phyloP scores from a whole-genome alignment of 2,329 filamentous ascomycete species.

The Graphilbum sp. region DNA sequence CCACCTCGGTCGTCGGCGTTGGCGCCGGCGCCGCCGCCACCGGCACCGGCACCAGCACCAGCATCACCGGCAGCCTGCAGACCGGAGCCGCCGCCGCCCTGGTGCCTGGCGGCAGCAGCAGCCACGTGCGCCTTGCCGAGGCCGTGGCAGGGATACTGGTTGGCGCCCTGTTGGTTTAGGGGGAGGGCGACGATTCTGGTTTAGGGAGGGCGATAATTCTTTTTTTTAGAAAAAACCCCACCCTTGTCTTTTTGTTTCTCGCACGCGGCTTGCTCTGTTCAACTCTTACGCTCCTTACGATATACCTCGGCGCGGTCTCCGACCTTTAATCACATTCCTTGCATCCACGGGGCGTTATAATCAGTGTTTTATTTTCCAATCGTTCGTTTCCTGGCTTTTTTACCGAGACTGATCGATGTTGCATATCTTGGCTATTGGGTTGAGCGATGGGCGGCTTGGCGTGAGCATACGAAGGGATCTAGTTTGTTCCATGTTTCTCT shows the following conservation, averaged over 20 bases:
- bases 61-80: constrained; percentile 18
- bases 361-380: background rate
- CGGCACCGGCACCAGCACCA: constrained; percentile 15
- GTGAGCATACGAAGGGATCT: too few relatives aligned
- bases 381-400: background rate
- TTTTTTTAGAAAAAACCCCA: background rate
- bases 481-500: too few relatives aligned
- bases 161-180: constrained; percentile 9
- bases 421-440: too few relatives aligned
- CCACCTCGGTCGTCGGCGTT: constrained; percentile 31
- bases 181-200: too few relatives aligned
- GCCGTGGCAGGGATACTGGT: constrained; percentile 9
- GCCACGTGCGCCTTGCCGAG: constrained; percentile 4
- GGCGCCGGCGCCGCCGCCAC: constrained; percentile 16
- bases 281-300: background rate
- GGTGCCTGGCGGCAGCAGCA: background rate
- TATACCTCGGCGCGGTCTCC: background rate
- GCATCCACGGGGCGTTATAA: constrained; percentile 7
- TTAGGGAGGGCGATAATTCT: too few relatives aligned
- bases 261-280: too few relatives aligned
- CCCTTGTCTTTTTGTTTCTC: too few relatives aligned
- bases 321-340: constrained; percentile 7
- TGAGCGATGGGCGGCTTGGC: too few relatives aligned
- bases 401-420: background rate
- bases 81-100: constrained; percentile 10